These are phyloP conservation scores for Ceratobasidium sp. DNA, from an alignment of 1,284 basidiomycete genomes.

Conservation along the genomic window DNA sequence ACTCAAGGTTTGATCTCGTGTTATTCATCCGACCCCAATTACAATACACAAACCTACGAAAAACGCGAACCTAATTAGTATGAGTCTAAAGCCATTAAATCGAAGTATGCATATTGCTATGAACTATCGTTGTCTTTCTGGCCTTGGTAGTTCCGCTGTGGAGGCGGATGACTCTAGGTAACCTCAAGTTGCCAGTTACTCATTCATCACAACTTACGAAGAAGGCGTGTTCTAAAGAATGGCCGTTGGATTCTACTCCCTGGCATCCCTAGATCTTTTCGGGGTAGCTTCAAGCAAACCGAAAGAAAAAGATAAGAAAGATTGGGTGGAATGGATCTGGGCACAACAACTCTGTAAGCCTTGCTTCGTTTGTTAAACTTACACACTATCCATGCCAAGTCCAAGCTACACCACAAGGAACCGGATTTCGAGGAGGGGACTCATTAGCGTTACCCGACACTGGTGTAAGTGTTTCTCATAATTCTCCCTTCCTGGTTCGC, in stretches of 20 bases:
- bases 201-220: no score
- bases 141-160: constrained; percentile 68
- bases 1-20: no score
- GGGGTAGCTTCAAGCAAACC: constrained; percentile 67
- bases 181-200: no score
- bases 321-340: constrained; percentile 90
- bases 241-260: constrained; percentile 86
- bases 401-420: constrained; percentile 67
- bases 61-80: background rate
- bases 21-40: no score
- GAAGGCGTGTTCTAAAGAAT: constrained; percentile 65
- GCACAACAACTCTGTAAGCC: constrained; percentile 72
- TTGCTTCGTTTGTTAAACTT: constrained; percentile 26
- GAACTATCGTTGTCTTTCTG: constrained; percentile 63
- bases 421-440: constrained; percentile 83
- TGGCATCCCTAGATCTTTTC: constrained; percentile 82
- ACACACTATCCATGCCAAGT: background rate
- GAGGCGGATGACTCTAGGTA: constrained; percentile 73
- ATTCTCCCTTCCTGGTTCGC: background rate
- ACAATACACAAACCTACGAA: no score
- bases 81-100: constrained; percentile 14
- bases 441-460: constrained; percentile 65
- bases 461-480: constrained; percentile 39
- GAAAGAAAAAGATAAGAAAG: constrained; percentile 65
- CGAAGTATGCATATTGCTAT: constrained; percentile 38